A percentile compares a stretch with the other conserved stretches of the same genome.
These are phyloP conservation scores for Yarrowia porcina DNA, from an alignment of 805 yeast species.

Conservation along the genomic window DNA sequence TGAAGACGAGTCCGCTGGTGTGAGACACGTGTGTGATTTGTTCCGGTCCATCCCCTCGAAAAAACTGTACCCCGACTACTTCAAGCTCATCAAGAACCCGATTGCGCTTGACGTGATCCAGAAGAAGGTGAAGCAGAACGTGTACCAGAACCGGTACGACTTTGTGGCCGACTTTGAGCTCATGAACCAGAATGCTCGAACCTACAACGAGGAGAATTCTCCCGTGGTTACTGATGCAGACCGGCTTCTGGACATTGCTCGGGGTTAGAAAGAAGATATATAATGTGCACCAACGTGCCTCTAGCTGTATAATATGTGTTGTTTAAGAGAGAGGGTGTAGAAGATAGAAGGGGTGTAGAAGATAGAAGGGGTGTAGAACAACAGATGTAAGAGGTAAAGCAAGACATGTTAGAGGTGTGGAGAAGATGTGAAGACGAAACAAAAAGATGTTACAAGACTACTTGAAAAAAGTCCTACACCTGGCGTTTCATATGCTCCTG, in stretches of 20 bases:
- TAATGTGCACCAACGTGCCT: neutral
- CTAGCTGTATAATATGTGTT: slow-evolving; percentile 16
- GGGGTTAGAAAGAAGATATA: slow-evolving; percentile 19
- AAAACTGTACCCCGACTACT: slow-evolving; percentile 81
- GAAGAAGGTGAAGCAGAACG: slow-evolving; percentile 44
- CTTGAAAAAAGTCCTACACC: no score
- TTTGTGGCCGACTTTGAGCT: slow-evolving; percentile 50
- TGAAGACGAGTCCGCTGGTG: slow-evolving; percentile 24
- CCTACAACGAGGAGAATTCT: slow-evolving; percentile 66
- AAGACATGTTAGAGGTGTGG: no score
- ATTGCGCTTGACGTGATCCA: slow-evolving; percentile 55
- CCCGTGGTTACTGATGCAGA: slow-evolving; percentile 59
- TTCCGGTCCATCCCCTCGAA: slow-evolving; percentile 72
- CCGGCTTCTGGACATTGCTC: slow-evolving; percentile 22
- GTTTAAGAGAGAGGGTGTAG: neutral
- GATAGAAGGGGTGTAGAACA: no score
- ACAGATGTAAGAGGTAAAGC: no score
- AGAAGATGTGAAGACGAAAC: no score
- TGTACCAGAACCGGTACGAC: slow-evolving; percentile 44
- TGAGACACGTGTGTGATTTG: slow-evolving; percentile 2
- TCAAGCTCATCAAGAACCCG: slow-evolving; percentile 57
- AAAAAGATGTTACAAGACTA: no score
- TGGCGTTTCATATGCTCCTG: no score
- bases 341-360: no score
- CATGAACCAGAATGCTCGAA: slow-evolving; percentile 67